Evolutionary conservation across 495 filamentous ascomycete genomes (phyloP), one percentile per base, ranked within the genome.

Genomic region (Friedmanniomyces endolithicus): DNA sequence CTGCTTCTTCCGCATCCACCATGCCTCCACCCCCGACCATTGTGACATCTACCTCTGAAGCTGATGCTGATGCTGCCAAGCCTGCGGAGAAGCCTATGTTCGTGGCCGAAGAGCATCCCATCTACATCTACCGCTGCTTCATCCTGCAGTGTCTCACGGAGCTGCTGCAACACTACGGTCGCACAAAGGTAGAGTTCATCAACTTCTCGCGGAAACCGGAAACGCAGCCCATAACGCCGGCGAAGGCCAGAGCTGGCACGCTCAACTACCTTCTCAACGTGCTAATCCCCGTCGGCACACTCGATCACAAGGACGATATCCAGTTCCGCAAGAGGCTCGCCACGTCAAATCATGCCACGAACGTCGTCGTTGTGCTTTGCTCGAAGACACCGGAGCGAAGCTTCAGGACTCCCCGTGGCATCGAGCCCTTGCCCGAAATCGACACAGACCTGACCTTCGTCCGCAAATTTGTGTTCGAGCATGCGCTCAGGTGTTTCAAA

Each of bases 171-270:
- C 90, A 83, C 63, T 97, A 95, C 71, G 95, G 88, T 56, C 84
- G 89, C 25, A 84, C 88, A 37, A 99, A 99, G 74, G 77, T 97
- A 20, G 94, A 99, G 63, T 99, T 99, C 66, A 95, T 99, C 68
- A 96, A 96, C 65, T 97, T 95, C 73, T 95, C 90, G 49, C 82
- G 92, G 56, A 87, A 87, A 62, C 83, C 85, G 19, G 85, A 87
- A 55, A 85, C 88, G 4, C 76, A 87, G 57, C 80, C 84, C 25
- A 84, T 80, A 44, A 95, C 89, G 6, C 92, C 92, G 35, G 87
- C 89, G 11, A 99, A 97, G 69, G 92, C 92, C 39, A 83, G 92
- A 41, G 90, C 90, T 14, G 87, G 84, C 49, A 84, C 96, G 37
- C 74, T 97, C 52, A 95, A 96, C 65, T 99, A 97, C 63, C 79